A percentile compares a stretch with the other conserved stretches of the same genome.
Conservation (phyloP, 2,329 filamentous ascomycete genomes). For the Mycosphaerella arachidis region DNA sequence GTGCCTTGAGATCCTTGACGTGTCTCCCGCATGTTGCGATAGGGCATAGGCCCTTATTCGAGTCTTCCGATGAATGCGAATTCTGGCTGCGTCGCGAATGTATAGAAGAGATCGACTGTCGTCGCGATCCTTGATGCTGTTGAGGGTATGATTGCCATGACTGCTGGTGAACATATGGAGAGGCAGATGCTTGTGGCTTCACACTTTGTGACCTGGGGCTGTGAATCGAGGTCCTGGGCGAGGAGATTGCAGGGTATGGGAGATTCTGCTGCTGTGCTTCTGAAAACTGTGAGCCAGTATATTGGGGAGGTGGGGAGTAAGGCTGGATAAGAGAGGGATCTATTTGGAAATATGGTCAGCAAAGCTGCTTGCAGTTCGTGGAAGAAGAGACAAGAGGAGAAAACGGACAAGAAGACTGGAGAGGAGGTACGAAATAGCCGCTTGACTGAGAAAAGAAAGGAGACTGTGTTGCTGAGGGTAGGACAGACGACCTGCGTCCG, state of each 20-base stretch:
- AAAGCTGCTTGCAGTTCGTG: background rate
- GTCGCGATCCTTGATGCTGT: conserved; percentile 43
- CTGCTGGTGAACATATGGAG: conserved; percentile 60
- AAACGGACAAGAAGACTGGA: conserved; percentile 42
- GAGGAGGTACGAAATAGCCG: conserved; percentile 34
- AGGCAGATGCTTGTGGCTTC: conserved; percentile 50
- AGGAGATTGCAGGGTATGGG: conserved; percentile 49
- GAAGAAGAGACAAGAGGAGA: conserved; percentile 21
- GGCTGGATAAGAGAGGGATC: conserved; percentile 58
- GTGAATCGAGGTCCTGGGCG: conserved; percentile 52
- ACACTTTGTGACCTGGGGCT: conserved; percentile 38
- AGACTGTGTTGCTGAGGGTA: conserved; percentile 19
- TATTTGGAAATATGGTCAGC: conserved; percentile 27
- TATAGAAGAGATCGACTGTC: conserved; percentile 66
- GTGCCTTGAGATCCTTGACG: conserved; percentile 89
- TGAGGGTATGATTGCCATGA: conserved; percentile 51
- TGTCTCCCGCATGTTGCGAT: conserved; percentile 77
- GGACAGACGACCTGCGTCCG: conserved; percentile 11
- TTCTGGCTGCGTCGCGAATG: conserved; percentile 59
- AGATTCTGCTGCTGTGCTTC: conserved; percentile 39
- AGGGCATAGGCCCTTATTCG: conserved; percentile 69
- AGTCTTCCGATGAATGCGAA: conserved; percentile 33
- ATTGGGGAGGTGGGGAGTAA: conserved; percentile 39
- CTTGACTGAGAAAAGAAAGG: conserved; percentile 36
- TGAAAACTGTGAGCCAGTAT: conserved; percentile 40